phyloP scores from a whole-genome alignment of 202 grass and related monocot genomes.

The Musa balbisiana region DNA sequence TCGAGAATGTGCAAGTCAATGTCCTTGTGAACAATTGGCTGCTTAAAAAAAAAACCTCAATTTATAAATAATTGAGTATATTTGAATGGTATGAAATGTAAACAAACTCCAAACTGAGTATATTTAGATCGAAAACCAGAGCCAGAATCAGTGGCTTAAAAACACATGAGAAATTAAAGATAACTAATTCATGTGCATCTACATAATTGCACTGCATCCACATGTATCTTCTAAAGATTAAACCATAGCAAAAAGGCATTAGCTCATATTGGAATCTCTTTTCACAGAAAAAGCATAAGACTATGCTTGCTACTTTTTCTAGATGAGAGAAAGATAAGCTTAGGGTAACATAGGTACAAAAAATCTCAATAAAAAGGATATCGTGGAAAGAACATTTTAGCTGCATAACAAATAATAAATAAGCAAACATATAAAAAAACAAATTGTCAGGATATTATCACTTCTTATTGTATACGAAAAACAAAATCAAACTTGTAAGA shows the following conservation, averaged over 20 bases:
- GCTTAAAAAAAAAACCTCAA: conserved; percentile 19
- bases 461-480: too few relatives aligned
- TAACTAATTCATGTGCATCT: neutral
- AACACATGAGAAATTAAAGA: neutral
- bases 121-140: neutral
- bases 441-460: neutral
- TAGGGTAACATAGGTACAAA: neutral
- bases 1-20: conserved; percentile 53
- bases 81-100: neutral
- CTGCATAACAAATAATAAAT: neutral
- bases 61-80: too few relatives aligned
- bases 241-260: too few relatives aligned
- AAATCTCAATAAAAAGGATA: neutral
- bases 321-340: neutral
- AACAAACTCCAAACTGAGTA: neutral
- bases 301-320: too few relatives aligned
- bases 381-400: neutral
- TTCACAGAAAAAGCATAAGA: too few relatives aligned
- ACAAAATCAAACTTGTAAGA: neutral
- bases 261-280: too few relatives aligned
- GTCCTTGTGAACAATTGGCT: conserved; percentile 73
- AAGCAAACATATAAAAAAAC: neutral
- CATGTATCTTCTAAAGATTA: too few relatives aligned
- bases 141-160: neutral
- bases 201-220: neutral